Evolutionary conservation across 371 early-diverging fungal species (phyloP).

Genomic region (Mortierella sp.): DNA sequence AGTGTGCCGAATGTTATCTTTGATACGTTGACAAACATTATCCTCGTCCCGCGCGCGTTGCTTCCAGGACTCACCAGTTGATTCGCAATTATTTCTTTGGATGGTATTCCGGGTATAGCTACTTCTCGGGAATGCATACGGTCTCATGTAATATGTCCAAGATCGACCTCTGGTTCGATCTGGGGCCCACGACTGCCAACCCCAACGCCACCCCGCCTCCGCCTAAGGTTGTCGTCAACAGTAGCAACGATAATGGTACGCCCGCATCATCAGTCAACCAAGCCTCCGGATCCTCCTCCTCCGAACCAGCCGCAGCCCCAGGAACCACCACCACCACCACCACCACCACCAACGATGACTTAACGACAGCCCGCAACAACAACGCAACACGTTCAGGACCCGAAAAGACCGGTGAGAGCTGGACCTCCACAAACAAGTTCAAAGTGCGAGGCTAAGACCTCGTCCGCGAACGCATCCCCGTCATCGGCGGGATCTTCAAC

Average conservation of each 20-base stretch:
- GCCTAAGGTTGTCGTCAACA: not conserved
- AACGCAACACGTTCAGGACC: not conserved
- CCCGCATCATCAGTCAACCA: not conserved
- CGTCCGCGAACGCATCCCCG: constrained; percentile 26
- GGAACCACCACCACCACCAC: not conserved
- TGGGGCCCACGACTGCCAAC: not conserved
- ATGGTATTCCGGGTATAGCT: constrained; percentile 26
- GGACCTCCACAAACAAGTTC: constrained; percentile 9
- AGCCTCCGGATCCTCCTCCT: not conserved
- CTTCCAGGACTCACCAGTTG: constrained; percentile 14
- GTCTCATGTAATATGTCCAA: constrained; percentile 25
- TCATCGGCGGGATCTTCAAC: constrained; percentile 18
- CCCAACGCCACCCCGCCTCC: not conserved
- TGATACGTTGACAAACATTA: constrained; percentile 33
- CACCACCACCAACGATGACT: not conserved
- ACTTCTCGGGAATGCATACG: constrained; percentile 16
- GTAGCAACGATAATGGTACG: not conserved
- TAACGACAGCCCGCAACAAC: not conserved
- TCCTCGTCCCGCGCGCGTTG: constrained; percentile 18
- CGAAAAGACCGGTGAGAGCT: not conserved
- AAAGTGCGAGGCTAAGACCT: constrained; percentile 22
- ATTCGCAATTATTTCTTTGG: constrained; percentile 31
- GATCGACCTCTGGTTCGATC: constrained; percentile 26
- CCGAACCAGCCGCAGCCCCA: not conserved
- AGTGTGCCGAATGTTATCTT: constrained; percentile 24